These are phyloP conservation scores for Coemansia sp. DNA, from an alignment of 192 early-diverging fungal species.

Conservation along the genomic window DNA sequence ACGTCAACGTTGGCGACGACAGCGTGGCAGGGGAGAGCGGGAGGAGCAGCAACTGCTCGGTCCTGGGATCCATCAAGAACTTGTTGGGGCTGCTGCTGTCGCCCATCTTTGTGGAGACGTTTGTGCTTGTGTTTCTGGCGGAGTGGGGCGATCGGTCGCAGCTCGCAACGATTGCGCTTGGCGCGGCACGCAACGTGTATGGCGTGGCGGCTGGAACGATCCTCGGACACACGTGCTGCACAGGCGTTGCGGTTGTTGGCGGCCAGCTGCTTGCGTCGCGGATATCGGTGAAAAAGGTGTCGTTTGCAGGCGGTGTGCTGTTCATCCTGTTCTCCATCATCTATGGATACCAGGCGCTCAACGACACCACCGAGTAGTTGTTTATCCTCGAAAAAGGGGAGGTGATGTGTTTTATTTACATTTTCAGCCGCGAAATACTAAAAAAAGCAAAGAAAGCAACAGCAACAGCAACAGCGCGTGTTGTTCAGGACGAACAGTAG, in stretches of 20 bases:
- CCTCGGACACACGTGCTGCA: slow-evolving; percentile 90
- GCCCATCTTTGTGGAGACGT: slow-evolving; percentile 93
- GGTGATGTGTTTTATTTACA: too few relatives aligned
- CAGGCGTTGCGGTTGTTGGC: slow-evolving; percentile 89
- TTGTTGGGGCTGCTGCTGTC: slow-evolving; percentile 78
- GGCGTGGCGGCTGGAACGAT: slow-evolving; percentile 88
- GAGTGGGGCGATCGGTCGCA: slow-evolving; percentile 99
- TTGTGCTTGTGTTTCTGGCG: slow-evolving; percentile 94
- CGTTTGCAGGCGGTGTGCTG: slow-evolving; percentile 78
- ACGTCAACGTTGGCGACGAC: slow-evolving; percentile 37
- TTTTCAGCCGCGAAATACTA: too few relatives aligned
- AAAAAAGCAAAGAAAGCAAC: background rate
- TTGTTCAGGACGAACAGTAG: slow-evolving; percentile 26
- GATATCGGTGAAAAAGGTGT: slow-evolving; percentile 89
- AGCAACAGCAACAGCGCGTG: background rate
- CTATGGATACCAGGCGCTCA: slow-evolving; percentile 61
- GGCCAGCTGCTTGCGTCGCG: slow-evolving; percentile 82
- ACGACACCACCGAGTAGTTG: too few relatives aligned
- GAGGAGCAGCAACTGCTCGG: slow-evolving; percentile 18
- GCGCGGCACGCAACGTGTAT: slow-evolving; percentile 89
- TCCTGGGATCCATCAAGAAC: slow-evolving; percentile 63
- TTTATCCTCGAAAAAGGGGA: too few relatives aligned
- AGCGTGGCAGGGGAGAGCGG: slow-evolving; percentile 22
- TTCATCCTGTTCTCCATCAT: slow-evolving; percentile 86
- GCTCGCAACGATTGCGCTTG: slow-evolving; percentile 93